phyloP scores from a whole-genome alignment of 139 green algal genomes.

The Yamagishiella unicocca region DNA sequence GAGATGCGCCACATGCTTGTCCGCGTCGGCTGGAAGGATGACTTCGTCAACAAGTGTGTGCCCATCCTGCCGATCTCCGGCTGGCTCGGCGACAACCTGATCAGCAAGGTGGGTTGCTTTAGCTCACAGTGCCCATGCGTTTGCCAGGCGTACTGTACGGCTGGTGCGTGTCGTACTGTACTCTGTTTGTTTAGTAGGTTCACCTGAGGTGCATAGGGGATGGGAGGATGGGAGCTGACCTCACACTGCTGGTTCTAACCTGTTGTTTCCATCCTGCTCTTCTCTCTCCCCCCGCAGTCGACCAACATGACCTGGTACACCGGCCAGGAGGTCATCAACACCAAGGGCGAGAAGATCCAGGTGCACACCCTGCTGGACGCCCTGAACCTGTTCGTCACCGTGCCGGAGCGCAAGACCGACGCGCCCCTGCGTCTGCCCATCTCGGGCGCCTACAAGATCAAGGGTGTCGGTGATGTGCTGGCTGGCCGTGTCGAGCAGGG shows the following conservation, averaged over 20 bases:
- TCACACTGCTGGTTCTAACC: too few species aligned
- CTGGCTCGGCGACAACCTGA: conserved; percentile 99
- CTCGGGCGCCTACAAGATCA: conserved; percentile 99
- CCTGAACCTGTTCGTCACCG: conserved; percentile 87
- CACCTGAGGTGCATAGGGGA: too few species aligned
- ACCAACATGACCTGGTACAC: conserved; percentile 97
- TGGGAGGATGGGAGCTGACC: too few species aligned
- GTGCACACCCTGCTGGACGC: conserved; percentile 89
- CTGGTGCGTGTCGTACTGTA: too few species aligned
- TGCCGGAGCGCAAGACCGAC: conserved; percentile 90
- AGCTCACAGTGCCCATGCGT: too few species aligned
- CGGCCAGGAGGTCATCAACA: conserved; percentile 81
- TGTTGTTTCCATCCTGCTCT: too few species aligned
- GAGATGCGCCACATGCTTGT: conserved; percentile 96
- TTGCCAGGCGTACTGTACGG: too few species aligned
- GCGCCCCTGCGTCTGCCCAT: conserved; percentile 93
- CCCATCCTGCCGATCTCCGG: conserved; percentile 99
- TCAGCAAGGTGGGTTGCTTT: conserved; percentile 87
- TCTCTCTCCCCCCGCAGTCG: conserved; percentile 57
- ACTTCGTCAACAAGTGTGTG: conserved; percentile 90
- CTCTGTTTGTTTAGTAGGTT: too few species aligned
- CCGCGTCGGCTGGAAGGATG: conserved; percentile 86
- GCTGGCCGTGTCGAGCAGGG: conserved; percentile 98
- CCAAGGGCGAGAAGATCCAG: conserved; percentile 68
- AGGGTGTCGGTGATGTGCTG: conserved; percentile 98